Base-by-base conservation (phyloP, 139 green algal genomes). In the Picochlorum sp. region DNA sequence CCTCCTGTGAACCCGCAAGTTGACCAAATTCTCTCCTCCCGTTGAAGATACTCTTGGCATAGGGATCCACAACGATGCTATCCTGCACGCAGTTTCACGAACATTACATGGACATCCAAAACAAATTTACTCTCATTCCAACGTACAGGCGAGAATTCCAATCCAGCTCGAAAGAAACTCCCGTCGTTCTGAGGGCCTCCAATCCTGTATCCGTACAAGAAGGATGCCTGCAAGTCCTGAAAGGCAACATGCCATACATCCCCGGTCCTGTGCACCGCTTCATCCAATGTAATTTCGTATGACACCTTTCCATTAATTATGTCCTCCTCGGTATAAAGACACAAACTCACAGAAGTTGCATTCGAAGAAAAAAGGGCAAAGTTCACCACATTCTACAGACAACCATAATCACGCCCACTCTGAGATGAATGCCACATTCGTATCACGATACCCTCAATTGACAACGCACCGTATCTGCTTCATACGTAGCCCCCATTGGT, bases 181-280 rank as follows among this genome's bases (percentile, higher is more conserved):
- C 47, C 57, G 16, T 78, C 65, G 57, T 78, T 51, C 32, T 74
- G 58, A 2, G 52, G 51, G 18, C 79, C 77, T 30, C 20, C 49
- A 23, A 81, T 68, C 2, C 71, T 49, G 57, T 80, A 83, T 44
- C 79, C 82, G 37, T 96, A 96, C 23, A 95, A 73, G 26, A 94
- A 69, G 32, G 60, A 67, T 28, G 62, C 20, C 16, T 83, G 60
- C 1, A 95, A 59, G 3, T 73, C 50, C 1, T 83, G 80, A 62
- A 98, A 68, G 23, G 71, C 64, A 16, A 95, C 74, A 75, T 98
- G 92, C 85, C 92, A 98, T 5, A 91, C 73, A 50, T 86, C 64
- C 0, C 84, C 88, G 6, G 85, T 92, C 21, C 77, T 71, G 78
- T 98, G 96, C 32, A 61, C 50, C 0, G 57, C 41, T 4, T 80